A percentile compares a stretch with the other conserved stretches of the same genome.
These are phyloP conservation scores for Colletotrichum gloeosporioides DNA, from an alignment of 2,329 filamentous ascomycete species.

Conservation along the genomic window DNA sequence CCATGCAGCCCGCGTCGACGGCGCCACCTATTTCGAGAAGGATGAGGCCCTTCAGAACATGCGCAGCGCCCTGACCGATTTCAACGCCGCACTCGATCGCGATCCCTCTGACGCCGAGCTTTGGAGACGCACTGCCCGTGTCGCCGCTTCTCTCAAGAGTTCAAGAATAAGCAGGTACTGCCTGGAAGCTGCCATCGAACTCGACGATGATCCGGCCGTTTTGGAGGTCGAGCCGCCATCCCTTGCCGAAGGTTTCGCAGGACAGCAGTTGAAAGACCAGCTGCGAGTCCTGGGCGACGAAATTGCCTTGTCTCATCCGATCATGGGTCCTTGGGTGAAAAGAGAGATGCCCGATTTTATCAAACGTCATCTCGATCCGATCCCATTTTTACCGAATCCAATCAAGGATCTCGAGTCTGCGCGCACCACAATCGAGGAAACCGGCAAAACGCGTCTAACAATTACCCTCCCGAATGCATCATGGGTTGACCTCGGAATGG, in stretches of 20 bases:
- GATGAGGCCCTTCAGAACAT: conserved; percentile 41
- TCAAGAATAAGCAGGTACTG: conserved; percentile 64
- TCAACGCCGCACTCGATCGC: conserved; percentile 64
- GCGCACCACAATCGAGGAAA: conserved; percentile 9
- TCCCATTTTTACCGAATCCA: conserved; percentile 65
- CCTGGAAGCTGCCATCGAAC: conserved; percentile 69
- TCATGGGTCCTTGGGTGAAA: conserved; percentile 62
- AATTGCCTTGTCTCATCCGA: conserved; percentile 63
- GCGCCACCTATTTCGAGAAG: conserved; percentile 39
- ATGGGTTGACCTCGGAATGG: conserved; percentile 49
- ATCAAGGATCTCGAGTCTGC: conserved; percentile 40
- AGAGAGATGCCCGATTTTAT: conserved; percentile 56
- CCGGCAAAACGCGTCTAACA: conserved; percentile 24
- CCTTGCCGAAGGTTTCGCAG: conserved; percentile 67
- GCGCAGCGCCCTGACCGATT: conserved; percentile 58
- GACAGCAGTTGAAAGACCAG: conserved; percentile 64
- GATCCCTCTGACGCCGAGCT: conserved; percentile 72
- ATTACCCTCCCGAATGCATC: conserved; percentile 38
- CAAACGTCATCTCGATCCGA: conserved; percentile 62
- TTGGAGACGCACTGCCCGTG: conserved; percentile 65
- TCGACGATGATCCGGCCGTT: conserved; percentile 70
- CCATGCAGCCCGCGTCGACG: conserved; percentile 46
- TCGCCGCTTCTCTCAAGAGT: conserved; percentile 64
- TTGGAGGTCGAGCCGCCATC: conserved; percentile 68
- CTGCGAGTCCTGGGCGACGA: conserved; percentile 60